Percentiles rank a stretch among this genome's conserved stretches.
Conservation (phyloP, 805 yeast genomes). For the Torulaspora microellipsoides region DNA sequence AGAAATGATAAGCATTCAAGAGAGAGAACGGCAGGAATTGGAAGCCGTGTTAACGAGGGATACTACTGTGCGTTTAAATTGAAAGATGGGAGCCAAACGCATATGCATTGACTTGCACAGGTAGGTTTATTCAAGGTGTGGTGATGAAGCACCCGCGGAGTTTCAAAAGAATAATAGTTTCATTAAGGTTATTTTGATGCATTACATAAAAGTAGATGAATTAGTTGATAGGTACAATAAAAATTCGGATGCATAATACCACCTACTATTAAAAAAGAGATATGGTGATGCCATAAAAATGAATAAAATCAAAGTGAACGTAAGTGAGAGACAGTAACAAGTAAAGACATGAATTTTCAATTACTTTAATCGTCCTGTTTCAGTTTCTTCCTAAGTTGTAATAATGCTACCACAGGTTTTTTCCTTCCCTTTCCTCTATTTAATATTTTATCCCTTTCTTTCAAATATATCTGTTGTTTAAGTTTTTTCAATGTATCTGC, state of each 20-base stretch:
- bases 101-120: too few relatives aligned
- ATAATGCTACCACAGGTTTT: conserved; percentile 27
- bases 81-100: too few relatives aligned
- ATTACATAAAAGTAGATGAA: not conserved
- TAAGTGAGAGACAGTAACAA: not conserved
- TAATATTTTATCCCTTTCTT: conserved; percentile 20
- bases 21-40: not conserved
- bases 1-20: not conserved
- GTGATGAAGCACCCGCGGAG: too few relatives aligned
- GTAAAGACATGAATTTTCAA: not conserved
- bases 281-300: not conserved
- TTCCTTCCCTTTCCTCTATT: conserved; percentile 29
- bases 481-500: conserved; percentile 11
- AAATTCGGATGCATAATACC: not conserved
- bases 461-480: conserved; percentile 14
- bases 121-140: too few relatives aligned
- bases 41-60: not conserved
- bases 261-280: not conserved
- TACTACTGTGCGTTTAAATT: not conserved
- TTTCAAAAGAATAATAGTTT: too few relatives aligned
- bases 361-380: conserved; percentile 10
- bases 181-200: too few relatives aligned
- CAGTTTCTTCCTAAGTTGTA: conserved; percentile 21
- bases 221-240: not conserved
- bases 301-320: conserved; percentile 1